These are phyloP conservation scores for Mortierella sp. DNA, from an alignment of 371 early-diverging fungal genomes.

Conservation along the genomic window DNA sequence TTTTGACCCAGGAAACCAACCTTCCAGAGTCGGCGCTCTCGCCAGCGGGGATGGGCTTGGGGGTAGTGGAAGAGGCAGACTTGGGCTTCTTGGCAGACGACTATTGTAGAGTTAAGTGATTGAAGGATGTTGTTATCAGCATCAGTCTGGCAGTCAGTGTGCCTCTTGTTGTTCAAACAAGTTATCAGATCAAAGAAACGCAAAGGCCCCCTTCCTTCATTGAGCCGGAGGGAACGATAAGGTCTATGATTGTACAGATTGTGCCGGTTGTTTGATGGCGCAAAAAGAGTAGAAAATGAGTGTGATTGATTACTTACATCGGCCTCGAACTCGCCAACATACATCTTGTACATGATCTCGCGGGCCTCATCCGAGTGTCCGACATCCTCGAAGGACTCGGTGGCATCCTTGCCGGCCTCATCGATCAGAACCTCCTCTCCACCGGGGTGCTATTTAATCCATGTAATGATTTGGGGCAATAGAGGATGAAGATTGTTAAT, in stretches of 20 bases:
- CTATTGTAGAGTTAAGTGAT: slow-evolving; percentile 15
- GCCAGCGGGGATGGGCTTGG: slow-evolving; percentile 43
- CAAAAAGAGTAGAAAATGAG: not conserved
- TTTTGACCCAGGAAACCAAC: slow-evolving; percentile 60
- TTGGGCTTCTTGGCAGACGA: slow-evolving; percentile 37
- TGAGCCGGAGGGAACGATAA: not conserved
- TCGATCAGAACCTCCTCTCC: slow-evolving; percentile 87
- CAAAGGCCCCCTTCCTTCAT: not conserved
- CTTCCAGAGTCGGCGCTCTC: slow-evolving; percentile 50
- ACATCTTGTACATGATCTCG: slow-evolving; percentile 78
- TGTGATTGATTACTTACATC: slow-evolving; percentile 61
- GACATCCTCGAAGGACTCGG: slow-evolving; percentile 96
- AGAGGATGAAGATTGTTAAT: not conserved
- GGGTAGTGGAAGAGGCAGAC: slow-evolving; percentile 26
- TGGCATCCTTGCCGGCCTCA: slow-evolving; percentile 90
- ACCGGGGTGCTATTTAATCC: slow-evolving; percentile 80
- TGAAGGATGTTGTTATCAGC: not conserved
- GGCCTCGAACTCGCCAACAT: slow-evolving; percentile 82
- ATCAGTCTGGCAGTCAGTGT: not conserved
- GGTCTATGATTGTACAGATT: not conserved
- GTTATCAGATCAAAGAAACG: slow-evolving; percentile 8
- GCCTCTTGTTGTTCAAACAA: not conserved
- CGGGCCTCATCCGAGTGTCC: slow-evolving; percentile 96
- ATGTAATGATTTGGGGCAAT: not conserved
- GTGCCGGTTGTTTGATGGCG: not conserved